Base-by-base conservation (phyloP, 257 asterid genomes). In the Vinca minor region DNA sequence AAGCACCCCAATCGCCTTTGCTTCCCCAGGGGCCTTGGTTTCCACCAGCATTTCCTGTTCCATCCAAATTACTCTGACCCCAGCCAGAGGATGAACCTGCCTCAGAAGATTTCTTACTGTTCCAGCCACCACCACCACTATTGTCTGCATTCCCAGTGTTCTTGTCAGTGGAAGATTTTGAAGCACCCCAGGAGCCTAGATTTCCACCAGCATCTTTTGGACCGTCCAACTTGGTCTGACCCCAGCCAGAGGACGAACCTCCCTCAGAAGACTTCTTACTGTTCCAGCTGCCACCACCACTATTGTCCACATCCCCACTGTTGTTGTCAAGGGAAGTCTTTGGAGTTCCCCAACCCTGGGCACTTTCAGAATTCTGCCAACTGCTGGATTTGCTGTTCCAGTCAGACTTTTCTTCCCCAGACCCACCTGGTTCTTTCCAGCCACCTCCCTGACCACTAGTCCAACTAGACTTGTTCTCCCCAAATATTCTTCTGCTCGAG, bases 31-130 rank as follows among this genome's bases (percentile, higher is more conserved):
- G 8, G 42, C 42, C 10, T 38, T 38, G 42, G 8, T 38, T 38
- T 38, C 9, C 42, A 38, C 42, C 4, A 38, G 10, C 59, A 69
- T 77, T 77, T 66, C 71, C 76, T 58, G 74, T 59, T 65, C 80
- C 79, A 56, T 57, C 62, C 86, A 85, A 75, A 68, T 79, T 89
- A 73, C 87, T 68, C 66, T 86, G 85, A 63, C 94, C 94, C 96
- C 95, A 85, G 64, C 87, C 95, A 32, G 76, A 48, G 32, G 83
- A 72, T 10, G 86, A 70, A 57, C 69, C 26, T 75, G 35, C n/a
- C n/a, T n/a, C n/a, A n/a, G n/a, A n/a, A n/a, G n/a, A n/a, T n/a
- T n/a, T n/a, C n/a, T n/a, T n/a, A n/a, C n/a, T n/a, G n/a, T n/a
- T n/a, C n/a, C n/a, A n/a, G n/a, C n/a, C n/a, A n/a, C n/a, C n/a